Evolutionary conservation across 805 yeast genomes (phyloP), one percentile per base, ranked within the genome.

Genomic region (Wickerhamiella cacticola): DNA sequence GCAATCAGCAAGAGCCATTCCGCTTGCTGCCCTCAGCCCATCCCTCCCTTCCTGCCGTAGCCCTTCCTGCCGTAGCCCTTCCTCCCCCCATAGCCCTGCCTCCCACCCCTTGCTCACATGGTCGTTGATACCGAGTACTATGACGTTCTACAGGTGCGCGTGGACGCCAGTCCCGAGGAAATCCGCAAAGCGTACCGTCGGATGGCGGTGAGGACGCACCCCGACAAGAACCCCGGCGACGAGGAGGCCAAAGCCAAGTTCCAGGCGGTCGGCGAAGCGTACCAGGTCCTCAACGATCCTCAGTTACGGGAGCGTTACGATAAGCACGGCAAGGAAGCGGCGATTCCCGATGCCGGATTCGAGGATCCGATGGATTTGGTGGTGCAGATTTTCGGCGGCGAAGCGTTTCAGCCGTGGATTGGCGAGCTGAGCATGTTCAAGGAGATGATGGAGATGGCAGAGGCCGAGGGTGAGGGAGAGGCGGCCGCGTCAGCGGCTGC

Each of bases 181-280:
- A 84, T 92, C 64, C 92, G 92, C 65, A 86, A 86, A 63, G 95
- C 96, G 0, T 92, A 92, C 65, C 74, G 98, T 53, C 83, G 82
- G 62, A 78, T 79, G 63, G 97, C 97, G 6, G 82, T 89, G 64
- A 72, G 70, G 50, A 82, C 84, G 45, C 98, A 89, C 63, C 98
- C 98, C 1, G 98, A 92, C 63, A 92, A 92, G 68, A 86, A 89
- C 60, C 95, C 94, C n/a, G 79, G 82, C 58, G 94, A 92, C 62
- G 94, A 92, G 35, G 74, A 76, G 10, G 98, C 98, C 13, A 86
- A 89, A 12, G 76, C 74, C 45, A 79, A 81, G 57, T 92, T 92
- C 65, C 96, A 92, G 65, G 83, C 75, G 52, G 68, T 75, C 36
- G 72, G 75, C 23, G 78, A 75, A 56, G 73, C 72, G 1, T 68